phyloP scores from a whole-genome alignment of 208 protist species.

The Crithidia bombi region DNA sequence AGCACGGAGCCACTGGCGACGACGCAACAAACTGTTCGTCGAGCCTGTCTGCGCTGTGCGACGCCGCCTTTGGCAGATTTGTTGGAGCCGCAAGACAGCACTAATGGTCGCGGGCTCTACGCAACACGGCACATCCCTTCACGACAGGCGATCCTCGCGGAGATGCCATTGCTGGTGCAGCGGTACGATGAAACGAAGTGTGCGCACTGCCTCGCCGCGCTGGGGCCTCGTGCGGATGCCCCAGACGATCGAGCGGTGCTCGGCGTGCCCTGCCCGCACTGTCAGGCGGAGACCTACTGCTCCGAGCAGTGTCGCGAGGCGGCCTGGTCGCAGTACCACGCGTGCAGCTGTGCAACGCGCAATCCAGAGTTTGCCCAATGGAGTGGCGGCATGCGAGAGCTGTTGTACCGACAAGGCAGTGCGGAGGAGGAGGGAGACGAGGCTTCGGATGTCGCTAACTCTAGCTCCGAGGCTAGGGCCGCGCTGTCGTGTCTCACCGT shows the following conservation, averaged over 20 bases:
- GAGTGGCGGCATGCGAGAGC: conserved; percentile 54
- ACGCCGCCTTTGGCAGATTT: conserved; percentile 52
- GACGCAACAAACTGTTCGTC: conserved; percentile 14
- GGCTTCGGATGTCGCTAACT: conserved; percentile 6
- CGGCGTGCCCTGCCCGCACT: conserved; percentile 55
- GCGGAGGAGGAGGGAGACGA: not conserved
- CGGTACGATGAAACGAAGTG: conserved; percentile 53
- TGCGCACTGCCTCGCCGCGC: conserved; percentile 71
- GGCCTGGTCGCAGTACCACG: conserved; percentile 77
- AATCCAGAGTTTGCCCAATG: conserved; percentile 68
- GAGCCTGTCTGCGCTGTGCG: conserved; percentile 28
- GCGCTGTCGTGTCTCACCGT: conserved; percentile 78
- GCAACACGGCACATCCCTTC: conserved; percentile 48
- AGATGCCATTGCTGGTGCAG: conserved; percentile 68
- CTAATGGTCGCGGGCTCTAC: conserved; percentile 77
- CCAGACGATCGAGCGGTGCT: conserved; percentile 1
- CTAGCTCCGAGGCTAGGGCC: conserved; percentile 51
- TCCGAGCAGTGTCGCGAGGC: conserved; percentile 62
- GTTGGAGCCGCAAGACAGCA: conserved; percentile 54
- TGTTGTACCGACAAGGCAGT: conserved; percentile 24
- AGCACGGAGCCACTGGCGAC: conserved; percentile 19
- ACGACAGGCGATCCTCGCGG: conserved; percentile 54
- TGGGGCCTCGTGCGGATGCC: conserved; percentile 16
- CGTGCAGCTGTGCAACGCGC: conserved; percentile 64
- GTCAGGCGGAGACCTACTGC: conserved; percentile 77